Percentiles rank a stretch among this genome's conserved stretches.
Conservation (phyloP, 129 eudicot genomes). For the Mikania micrantha region DNA sequence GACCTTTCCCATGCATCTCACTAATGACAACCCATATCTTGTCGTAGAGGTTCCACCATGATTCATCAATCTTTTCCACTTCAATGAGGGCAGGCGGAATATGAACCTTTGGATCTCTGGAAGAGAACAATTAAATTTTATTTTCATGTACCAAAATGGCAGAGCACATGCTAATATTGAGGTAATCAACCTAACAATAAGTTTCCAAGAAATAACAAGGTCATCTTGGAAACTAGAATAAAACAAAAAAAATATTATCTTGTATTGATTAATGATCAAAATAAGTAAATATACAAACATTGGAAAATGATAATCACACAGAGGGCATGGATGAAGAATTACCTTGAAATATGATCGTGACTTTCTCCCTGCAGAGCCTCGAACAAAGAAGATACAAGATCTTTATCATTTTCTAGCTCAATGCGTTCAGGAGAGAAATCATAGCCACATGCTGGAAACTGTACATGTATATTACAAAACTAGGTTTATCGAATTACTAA, state of each 20-base stretch:
- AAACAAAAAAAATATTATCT: neutral
- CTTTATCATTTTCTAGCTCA: conserved; percentile 52
- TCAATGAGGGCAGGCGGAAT: conserved; percentile 27
- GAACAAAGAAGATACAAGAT: conserved; percentile 58
- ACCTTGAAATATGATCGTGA: conserved; percentile 53
- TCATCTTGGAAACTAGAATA: neutral
- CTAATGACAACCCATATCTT: conserved; percentile 63
- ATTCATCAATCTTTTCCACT: conserved; percentile 45
- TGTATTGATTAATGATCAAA: neutral
- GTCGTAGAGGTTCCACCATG: conserved; percentile 92
- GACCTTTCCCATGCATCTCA: conserved; percentile 89
- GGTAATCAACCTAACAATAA: neutral
- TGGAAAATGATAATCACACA: neutral
- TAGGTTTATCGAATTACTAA: neutral
- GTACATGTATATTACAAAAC: conserved; percentile 6
- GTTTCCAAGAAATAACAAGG: conserved; percentile 1
- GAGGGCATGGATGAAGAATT: neutral
- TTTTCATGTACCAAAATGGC: conserved; percentile 2
- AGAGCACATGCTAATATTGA: neutral
- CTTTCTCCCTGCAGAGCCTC: conserved; percentile 72
- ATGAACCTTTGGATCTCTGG: conserved; percentile 29
- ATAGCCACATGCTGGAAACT: conserved; percentile 82
- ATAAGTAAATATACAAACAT: neutral
- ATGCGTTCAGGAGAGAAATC: conserved; percentile 50
- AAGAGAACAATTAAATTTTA: neutral